These are phyloP conservation scores for Coemansia aciculifera DNA, from an alignment of 192 early-diverging fungal species.

Conservation along the genomic window DNA sequence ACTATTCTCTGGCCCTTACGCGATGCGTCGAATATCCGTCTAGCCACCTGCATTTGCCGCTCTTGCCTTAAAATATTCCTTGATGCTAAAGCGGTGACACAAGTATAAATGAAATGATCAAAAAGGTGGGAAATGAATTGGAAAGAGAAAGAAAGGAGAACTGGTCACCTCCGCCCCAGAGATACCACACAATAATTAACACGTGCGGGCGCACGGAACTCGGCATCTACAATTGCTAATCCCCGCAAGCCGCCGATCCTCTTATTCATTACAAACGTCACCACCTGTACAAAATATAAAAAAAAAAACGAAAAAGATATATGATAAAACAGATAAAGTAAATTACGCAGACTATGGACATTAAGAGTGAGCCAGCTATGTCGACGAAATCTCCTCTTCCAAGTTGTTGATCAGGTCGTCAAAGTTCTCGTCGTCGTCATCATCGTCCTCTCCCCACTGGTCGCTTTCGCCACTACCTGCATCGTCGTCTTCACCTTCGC, in stretches of 20 bases:
- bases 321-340: background rate
- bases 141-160: background rate
- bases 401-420: conserved; percentile 58
- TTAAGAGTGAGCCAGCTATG: background rate
- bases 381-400: conserved; percentile 54
- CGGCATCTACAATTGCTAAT: background rate
- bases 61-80: background rate
- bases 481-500: background rate
- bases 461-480: conserved; percentile 21
- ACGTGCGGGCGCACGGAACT: background rate
- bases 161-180: background rate
- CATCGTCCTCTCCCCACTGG: conserved; percentile 50
- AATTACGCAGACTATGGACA: background rate
- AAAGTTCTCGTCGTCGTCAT: conserved; percentile 45
- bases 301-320: background rate
- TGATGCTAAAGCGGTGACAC: background rate
- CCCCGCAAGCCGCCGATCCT: background rate
- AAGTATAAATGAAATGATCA: background rate
- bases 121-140: background rate
- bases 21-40: conserved; percentile 23
- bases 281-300: background rate
- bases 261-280: background rate
- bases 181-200: background rate
- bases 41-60: conserved; percentile 27
- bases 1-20: conserved; percentile 39